phyloP scores from a whole-genome alignment of 495 filamentous ascomycete species.

The Xylaria grammica region DNA sequence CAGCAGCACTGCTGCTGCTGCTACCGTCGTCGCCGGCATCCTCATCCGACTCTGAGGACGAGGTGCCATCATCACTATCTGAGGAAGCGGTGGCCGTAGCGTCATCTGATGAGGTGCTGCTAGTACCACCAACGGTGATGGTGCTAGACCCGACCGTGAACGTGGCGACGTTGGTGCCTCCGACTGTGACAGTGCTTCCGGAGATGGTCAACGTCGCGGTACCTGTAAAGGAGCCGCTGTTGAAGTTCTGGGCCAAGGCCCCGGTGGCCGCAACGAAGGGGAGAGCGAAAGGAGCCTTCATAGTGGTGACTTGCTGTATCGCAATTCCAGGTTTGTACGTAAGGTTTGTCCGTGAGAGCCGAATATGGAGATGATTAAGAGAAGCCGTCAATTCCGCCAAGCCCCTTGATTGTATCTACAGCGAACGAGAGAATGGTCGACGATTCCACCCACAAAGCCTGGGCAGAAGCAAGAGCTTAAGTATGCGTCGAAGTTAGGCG shows the following conservation, averaged over 20 bases:
- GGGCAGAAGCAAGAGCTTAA: background rate
- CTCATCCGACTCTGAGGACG: background rate
- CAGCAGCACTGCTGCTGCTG: slow-evolving; percentile 1
- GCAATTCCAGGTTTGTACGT: background rate
- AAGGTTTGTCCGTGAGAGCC: background rate
- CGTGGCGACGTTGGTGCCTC: slow-evolving; percentile 29
- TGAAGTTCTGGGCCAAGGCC: slow-evolving; percentile 12
- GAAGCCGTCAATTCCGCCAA: background rate
- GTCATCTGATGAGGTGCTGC: slow-evolving; percentile 3
- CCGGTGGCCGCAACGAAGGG: background rate
- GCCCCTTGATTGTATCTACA: too few relatives aligned
- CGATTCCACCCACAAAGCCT: background rate
- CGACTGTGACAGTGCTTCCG: slow-evolving; percentile 14
- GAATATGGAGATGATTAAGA: background rate
- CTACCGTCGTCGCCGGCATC: background rate
- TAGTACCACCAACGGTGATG: slow-evolving; percentile 4
- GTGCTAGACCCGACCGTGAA: slow-evolving; percentile 26
- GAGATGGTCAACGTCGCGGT: slow-evolving; percentile 14
- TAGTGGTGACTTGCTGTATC: background rate
- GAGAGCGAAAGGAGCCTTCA: slow-evolving; percentile 7
- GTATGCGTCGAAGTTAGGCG: background rate
- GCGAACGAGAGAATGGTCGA: background rate
- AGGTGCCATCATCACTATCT: background rate
- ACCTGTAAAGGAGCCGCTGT: slow-evolving; percentile 2
- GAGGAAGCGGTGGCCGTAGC: slow-evolving; percentile 11